Percentiles rank a stretch among this genome's conserved stretches.
Evolutionary conservation across 139 green algal genomes (phyloP).

Genomic region (Micractinium sp.): DNA sequence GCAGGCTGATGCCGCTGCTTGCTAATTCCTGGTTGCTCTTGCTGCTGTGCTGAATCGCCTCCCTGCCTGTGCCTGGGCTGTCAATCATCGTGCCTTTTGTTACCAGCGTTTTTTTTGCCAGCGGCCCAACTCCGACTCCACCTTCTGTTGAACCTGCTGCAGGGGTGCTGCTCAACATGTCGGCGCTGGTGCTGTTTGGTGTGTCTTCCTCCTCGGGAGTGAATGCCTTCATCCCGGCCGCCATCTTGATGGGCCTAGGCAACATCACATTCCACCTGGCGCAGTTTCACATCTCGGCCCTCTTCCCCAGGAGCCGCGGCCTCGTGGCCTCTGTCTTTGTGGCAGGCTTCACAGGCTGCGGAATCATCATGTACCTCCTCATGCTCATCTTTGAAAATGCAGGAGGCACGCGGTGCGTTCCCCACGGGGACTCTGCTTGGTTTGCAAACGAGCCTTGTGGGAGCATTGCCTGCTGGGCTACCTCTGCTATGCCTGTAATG

Average conservation of each 20-base stretch:
- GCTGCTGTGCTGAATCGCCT: background rate
- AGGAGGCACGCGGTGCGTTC: conserved; percentile 29
- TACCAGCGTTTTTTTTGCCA: background rate
- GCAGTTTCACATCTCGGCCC: conserved; percentile 64
- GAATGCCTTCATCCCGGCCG: conserved; percentile 50
- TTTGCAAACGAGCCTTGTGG: background rate
- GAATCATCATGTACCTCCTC: conserved; percentile 69
- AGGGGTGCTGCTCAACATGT: conserved; percentile 65
- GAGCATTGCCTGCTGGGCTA: background rate
- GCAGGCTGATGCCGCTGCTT: background rate
- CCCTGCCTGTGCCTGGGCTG: background rate
- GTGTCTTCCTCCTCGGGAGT: conserved; percentile 31
- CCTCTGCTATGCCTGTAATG: background rate
- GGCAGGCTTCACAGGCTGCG: conserved; percentile 68
- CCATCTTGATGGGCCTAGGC: conserved; percentile 64
- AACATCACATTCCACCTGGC: conserved; percentile 71
- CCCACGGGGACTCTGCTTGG: background rate
- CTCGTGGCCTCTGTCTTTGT: conserved; percentile 61
- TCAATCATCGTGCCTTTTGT: background rate
- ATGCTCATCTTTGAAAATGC: conserved; percentile 51
- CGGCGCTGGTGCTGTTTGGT: conserved; percentile 61
- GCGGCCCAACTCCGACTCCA: too few species aligned
- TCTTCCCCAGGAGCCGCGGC: conserved; percentile 58
- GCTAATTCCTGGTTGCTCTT: too few species aligned
- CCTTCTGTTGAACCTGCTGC: background rate